These are phyloP conservation scores for Populus hybrid DNA, from an alignment of 441 rosid species.

Conservation along the genomic window DNA sequence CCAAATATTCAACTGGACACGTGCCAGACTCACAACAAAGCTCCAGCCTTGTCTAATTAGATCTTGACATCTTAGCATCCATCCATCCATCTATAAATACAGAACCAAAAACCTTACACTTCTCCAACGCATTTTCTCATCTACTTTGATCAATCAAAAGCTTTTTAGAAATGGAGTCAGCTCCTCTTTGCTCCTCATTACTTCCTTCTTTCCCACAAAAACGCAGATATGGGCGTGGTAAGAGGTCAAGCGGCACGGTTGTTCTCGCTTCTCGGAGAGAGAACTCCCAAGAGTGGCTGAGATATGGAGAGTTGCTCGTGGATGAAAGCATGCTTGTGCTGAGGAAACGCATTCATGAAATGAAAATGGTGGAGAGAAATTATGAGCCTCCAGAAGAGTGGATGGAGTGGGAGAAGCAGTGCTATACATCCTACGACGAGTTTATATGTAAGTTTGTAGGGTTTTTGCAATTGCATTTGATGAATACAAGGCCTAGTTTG, in stretches of 20 bases:
- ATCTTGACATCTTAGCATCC: neutral
- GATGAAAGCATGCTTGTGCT: conserved; percentile 38
- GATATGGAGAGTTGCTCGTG: conserved; percentile 21
- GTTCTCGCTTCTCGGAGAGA: conserved; percentile 3
- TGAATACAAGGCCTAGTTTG: conserved; percentile 37
- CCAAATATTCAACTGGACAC: neutral
- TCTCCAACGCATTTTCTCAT: neutral
- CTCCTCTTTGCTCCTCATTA: conserved; percentile 12
- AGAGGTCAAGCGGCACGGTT: neutral
- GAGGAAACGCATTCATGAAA: conserved; percentile 43
- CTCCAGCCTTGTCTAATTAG: neutral
- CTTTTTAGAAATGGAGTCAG: conserved; percentile 25
- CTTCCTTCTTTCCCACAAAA: conserved; percentile 5
- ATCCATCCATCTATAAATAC: conserved; percentile 12
- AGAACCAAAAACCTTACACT: neutral
- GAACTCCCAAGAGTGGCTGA: neutral
- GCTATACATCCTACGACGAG: conserved; percentile 31
- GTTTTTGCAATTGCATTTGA: conserved; percentile 32
- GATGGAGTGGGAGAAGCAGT: conserved; percentile 51
- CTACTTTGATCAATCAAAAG: neutral
- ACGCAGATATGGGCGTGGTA: neutral
- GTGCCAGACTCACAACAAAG: neutral
- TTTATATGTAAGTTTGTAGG: conserved; percentile 30
- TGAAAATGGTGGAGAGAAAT: conserved; percentile 40
- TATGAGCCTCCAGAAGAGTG: conserved; percentile 45